Base-by-base conservation (phyloP, 371 early-diverging fungal genomes). In the Fennellomyces sp. region DNA sequence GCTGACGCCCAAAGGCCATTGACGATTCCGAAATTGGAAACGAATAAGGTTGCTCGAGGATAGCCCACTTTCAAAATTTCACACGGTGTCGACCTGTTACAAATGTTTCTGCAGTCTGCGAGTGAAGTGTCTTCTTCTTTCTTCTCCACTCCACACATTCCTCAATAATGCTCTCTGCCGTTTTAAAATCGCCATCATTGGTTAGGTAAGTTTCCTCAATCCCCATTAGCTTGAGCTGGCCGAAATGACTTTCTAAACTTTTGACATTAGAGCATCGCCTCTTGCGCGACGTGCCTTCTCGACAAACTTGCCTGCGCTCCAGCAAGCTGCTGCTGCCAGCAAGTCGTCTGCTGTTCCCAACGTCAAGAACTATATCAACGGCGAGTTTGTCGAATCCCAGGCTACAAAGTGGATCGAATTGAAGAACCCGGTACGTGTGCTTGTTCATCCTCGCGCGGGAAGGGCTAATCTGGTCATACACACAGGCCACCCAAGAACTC, bases 401-500 rank as follows among this genome's bases (percentile, higher is more conserved):
- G 83, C 96, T 26, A 75, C 83, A 64, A 84, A 91, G 65, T 95
- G 95, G 95, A 89, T 94, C 64, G 92, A 92, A 51, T 85, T 97
- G 30, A 83, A 85, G 64, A 95, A 97, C 73, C 98, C 98, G 45
- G 94, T 92, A 86, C 11, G 35, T 60, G 6, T 12, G 3, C 17
- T 48, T 58, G 2, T 58, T 25, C 3, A 15, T 56, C 33, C 7
- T 52, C n/a, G 13, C 28, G 15, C 41, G 7, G 25, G 23, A 29
- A 17, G 8, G 26, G 36, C 26, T 53, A 45, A 47, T 49, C 50
- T 35, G 21, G 42, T 17, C 27, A 15, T 30, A 51, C 28, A 21
- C 36, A 25, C 60, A 87, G 92, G 98, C 98, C 13, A 97, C 96
- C 3, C 94, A 97, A 75, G 95, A 97, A 63, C 64, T 98, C 11